These are phyloP conservation scores for Eucalyptus polybractea DNA, from an alignment of 345 rosid genomes.

Conservation along the genomic window DNA sequence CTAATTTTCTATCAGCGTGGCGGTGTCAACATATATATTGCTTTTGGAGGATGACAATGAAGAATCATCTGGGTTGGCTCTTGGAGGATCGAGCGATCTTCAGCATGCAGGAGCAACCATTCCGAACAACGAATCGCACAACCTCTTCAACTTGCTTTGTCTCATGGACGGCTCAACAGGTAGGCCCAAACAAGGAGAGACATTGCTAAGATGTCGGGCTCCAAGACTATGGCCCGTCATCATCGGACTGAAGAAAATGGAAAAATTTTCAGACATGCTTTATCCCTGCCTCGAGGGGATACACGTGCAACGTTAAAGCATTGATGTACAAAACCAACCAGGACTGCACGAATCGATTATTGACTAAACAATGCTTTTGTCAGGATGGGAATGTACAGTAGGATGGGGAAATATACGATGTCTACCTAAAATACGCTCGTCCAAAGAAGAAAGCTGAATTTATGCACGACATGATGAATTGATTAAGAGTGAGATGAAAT, in stretches of 20 bases:
- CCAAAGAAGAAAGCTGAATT: neutral
- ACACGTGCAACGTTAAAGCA: neutral
- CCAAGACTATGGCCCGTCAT: neutral
- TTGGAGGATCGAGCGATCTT: neutral
- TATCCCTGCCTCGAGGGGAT: neutral
- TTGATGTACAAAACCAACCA: neutral
- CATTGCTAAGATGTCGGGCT: neutral
- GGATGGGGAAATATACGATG: neutral
- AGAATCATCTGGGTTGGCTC: too few species aligned
- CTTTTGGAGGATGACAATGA: neutral
- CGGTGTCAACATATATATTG: neutral
- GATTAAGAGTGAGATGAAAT: neutral
- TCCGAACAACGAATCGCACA: neutral
- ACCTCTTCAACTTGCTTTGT: neutral
- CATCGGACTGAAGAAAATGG: neutral
- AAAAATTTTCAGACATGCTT: neutral
- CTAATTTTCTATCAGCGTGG: neutral
- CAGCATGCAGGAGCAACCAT: neutral
- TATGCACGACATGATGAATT: rapidly evolving
- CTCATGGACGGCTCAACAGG: neutral
- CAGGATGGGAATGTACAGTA: neutral
- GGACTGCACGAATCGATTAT: neutral
- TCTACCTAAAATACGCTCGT: neutral
- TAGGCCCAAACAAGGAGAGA: neutral
- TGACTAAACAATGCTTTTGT: neutral